phyloP scores from a whole-genome alignment of 2,329 filamentous ascomycete species.

The Penicillium sp. region DNA sequence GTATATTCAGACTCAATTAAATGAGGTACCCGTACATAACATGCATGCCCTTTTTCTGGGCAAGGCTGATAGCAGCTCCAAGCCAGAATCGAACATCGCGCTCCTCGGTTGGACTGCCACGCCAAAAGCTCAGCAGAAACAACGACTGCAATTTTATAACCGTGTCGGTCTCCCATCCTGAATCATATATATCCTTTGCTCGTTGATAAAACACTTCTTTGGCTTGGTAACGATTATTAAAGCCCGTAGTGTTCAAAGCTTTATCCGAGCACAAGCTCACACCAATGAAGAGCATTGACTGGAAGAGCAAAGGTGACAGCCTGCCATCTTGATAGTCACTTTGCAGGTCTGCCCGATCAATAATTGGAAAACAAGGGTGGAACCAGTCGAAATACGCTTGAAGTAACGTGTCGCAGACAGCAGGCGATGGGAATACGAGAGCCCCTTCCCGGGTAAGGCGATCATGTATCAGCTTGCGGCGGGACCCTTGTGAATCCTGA shows the following conservation, averaged over 20 bases:
- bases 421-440: conserved; percentile 49
- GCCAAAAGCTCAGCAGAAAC: conserved; percentile 59
- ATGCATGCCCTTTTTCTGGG: conserved; percentile 49
- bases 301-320: conserved; percentile 53
- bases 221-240: conserved; percentile 51
- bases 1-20: neutral
- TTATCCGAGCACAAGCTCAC: conserved; percentile 54
- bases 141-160: conserved; percentile 53
- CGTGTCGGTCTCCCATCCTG: conserved; percentile 54
- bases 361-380: conserved; percentile 57
- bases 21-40: conserved; percentile 27
- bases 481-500: conserved; percentile 23
- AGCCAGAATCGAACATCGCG: conserved; percentile 54
- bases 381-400: conserved; percentile 58
- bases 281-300: conserved; percentile 53
- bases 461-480: conserved; percentile 36
- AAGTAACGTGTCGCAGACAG: conserved; percentile 47
- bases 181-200: conserved; percentile 53
- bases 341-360: conserved; percentile 50
- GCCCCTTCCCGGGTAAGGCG: conserved; percentile 35
- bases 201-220: conserved; percentile 53
- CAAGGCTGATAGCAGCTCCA: conserved; percentile 52
- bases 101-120: conserved; percentile 51
- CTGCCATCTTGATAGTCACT: conserved; percentile 41
- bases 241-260: conserved; percentile 48